Evolutionary conservation across 306 rosid genomes (phyloP), one percentile per base, ranked within the genome.

Genomic region (Cucumis cinereus): DNA sequence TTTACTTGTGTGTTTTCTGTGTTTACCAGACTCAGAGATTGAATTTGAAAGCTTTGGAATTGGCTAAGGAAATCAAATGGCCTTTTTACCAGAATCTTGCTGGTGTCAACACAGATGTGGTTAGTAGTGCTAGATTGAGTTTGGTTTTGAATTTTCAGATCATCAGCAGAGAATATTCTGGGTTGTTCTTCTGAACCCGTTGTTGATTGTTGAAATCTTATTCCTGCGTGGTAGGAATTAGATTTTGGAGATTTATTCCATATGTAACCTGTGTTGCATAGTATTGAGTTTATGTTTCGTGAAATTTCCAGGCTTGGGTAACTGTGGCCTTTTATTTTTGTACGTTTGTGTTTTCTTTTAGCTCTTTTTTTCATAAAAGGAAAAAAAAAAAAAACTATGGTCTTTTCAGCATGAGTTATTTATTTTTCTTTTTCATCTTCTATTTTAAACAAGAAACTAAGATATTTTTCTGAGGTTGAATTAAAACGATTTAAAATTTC

Each of bases 41-140:
- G 82, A 93, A 90, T 87, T 79, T 90, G 78, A 86, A 88, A 79
- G 96, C 90, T 38, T 70, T 93, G 82, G 86, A 78, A 81, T 73
- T 85, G 30, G 89, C 89, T 49, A 85, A 87, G 84, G 81, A 83
- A 83, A 79, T 86, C 41, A 86, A 84, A 19, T 93, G 98, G 94
- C 89, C 92, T 36, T 90, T 90, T 77, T 93, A 82, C 83, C 82
- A 52, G 82, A 83, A 87, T 80, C 84, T 93, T 77, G 81, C 79
- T 43, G 79, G 47, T 72, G 83, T 81, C 79, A 45, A 78, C 69
- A 75, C 75, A 74, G 87, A 86, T 63, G 63, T 0, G 87, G 98
- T 93, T 83, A 74, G 73, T 82, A 71, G 40, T 68, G 52, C 33
- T 67, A 22, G 54, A 67, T 13, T 41, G 33, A 35, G 40, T 52